phyloP scores from a whole-genome alignment of 805 yeast species.

The Komagataella ulmi region DNA sequence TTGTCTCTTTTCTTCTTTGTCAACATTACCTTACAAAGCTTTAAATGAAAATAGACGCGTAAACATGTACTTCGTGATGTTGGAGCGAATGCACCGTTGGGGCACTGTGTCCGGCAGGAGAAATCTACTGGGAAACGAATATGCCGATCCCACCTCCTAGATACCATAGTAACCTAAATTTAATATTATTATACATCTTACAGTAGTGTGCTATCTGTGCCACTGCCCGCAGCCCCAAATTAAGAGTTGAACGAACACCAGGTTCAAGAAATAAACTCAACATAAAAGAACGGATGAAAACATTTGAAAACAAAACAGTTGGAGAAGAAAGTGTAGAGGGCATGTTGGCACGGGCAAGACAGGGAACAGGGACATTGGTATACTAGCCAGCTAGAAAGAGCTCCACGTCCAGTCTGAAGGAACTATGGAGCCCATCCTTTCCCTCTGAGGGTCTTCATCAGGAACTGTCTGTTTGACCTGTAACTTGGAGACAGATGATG shows the following conservation, averaged over 20 bases:
- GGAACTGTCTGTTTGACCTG: slow-evolving; percentile 1
- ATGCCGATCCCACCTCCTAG: background rate
- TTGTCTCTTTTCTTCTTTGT: background rate
- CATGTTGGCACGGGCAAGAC: background rate
- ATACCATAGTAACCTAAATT: background rate
- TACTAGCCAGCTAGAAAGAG: slow-evolving; percentile 1
- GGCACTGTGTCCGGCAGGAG: background rate
- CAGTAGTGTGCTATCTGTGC: background rate
- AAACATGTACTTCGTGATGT: background rate
- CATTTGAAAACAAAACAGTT: background rate
- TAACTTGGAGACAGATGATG: background rate
- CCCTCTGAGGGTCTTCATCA: slow-evolving; percentile 2
- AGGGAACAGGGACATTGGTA: background rate
- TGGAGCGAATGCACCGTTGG: background rate
- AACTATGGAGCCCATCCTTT: background rate
- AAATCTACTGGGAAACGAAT: background rate
- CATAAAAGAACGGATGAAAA: background rate
- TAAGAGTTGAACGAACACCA: background rate
- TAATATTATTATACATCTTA: background rate
- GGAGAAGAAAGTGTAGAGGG: background rate
- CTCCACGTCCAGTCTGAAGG: slow-evolving; percentile 5
- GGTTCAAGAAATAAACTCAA: background rate
- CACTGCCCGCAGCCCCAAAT: background rate
- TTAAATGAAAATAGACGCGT: background rate
- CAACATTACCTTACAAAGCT: background rate